Conservation (phyloP, 371 early-diverging fungal genomes). For the Mucor plumbeus region DNA sequence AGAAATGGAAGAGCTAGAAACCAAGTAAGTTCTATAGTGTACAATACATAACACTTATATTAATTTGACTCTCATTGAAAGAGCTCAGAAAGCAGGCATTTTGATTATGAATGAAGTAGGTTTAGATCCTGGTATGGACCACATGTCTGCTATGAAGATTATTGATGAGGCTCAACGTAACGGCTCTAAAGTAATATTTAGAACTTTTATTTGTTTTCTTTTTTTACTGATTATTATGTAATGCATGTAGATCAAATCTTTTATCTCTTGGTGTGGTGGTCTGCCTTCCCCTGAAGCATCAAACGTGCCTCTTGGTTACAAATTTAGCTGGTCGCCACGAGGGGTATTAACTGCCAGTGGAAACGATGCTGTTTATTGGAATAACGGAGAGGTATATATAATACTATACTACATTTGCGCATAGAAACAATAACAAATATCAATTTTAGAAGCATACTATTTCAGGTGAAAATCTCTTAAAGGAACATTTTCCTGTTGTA, state of each 20-base stretch:
- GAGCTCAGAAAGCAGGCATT: constrained; percentile 85
- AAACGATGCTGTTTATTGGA: constrained; percentile 82
- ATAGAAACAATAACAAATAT: not conserved
- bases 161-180: constrained; percentile 81
- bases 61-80: constrained; percentile 18
- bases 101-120: constrained; percentile 97
- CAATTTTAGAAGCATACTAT: constrained; percentile 42
- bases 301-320: constrained; percentile 88
- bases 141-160: constrained; percentile 96
- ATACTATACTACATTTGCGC: no score
- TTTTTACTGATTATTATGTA: not conserved
- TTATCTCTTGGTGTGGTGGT: constrained; percentile 92
- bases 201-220: constrained; percentile 4
- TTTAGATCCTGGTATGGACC: constrained; percentile 98
- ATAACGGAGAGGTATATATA: constrained; percentile 67
- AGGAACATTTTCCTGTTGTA: constrained; percentile 62
- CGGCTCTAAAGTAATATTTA: constrained; percentile 51
- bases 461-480: constrained; percentile 79
- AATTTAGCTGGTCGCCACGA: constrained; percentile 89
- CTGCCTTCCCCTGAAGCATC: constrained; percentile 90
- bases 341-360: constrained; percentile 85
- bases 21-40: constrained; percentile 49
- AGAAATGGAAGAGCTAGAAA: constrained; percentile 82
- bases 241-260: constrained; percentile 66
- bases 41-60: not conserved